A percentile compares a stretch with the other conserved stretches of the same genome.
These are phyloP conservation scores for Naganishia liquefaciens DNA, from an alignment of 1,284 basidiomycete species.

Conservation along the genomic window DNA sequence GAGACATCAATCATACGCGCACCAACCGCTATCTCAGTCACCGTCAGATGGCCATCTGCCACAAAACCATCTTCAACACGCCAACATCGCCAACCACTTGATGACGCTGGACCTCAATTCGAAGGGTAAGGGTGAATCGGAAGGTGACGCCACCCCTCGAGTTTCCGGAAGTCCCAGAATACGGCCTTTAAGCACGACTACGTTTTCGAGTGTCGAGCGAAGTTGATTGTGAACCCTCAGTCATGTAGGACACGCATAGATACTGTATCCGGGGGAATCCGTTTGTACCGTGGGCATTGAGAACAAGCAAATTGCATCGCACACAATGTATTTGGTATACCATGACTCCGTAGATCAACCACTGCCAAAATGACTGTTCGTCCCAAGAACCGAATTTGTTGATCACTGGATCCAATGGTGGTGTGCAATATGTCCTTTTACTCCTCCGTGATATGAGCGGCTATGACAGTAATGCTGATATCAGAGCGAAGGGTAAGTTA, in stretches of 20 bases:
- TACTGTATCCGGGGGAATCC: too few species aligned
- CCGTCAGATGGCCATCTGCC: neutral
- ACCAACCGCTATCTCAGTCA: neutral
- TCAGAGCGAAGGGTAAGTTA: neutral
- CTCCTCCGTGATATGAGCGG: conserved; percentile 43
- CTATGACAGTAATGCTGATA: conserved; percentile 48
- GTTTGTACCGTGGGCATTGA: neutral
- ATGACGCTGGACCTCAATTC: conserved; percentile 8
- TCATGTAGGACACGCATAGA: too few species aligned
- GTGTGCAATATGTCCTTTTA: too few species aligned
- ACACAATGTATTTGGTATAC: too few species aligned
- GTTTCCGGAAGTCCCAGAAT: conserved; percentile 14
- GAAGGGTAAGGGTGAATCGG: neutral
- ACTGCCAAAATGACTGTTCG: too few species aligned
- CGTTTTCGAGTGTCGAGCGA: neutral
- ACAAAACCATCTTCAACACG: conserved; percentile 14
- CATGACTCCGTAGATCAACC: too few species aligned
- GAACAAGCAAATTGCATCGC: too few species aligned
- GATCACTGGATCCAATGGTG: too few species aligned
- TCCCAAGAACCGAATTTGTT: too few species aligned
- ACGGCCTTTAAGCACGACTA: neutral
- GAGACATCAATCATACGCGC: neutral
- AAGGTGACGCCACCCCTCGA: conserved; percentile 16
- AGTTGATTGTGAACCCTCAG: neutral
- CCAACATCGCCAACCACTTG: conserved; percentile 13